A percentile compares a stretch with the other conserved stretches of the same genome.
Conservation (phyloP, 2,329 filamentous ascomycete species). For the Zymoseptoria pseudotritici region DNA sequence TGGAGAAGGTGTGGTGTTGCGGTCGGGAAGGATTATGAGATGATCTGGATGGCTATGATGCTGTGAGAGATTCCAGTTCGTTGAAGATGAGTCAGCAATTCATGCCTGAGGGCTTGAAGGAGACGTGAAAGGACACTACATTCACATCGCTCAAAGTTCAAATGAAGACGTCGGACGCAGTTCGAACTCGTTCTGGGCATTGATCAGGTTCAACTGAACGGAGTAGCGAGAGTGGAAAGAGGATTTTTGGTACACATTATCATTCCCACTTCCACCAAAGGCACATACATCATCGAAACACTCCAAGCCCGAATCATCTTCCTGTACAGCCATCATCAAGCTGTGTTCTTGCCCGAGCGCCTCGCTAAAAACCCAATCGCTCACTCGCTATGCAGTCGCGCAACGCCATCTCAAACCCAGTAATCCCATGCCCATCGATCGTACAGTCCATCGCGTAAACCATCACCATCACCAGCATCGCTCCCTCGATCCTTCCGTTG, state of each 20-base stretch:
- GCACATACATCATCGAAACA: neutral
- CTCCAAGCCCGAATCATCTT: neutral
- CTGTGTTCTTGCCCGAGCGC: conserved; percentile 6
- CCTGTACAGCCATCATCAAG: conserved; percentile 4
- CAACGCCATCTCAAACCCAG: neutral
- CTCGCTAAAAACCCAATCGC: conserved; percentile 7
- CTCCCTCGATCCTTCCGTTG: neutral
- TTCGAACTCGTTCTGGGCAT: no score
- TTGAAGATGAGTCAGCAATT: neutral
- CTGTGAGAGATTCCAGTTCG: neutral
- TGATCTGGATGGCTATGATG: conserved; percentile 7
- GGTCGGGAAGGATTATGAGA: neutral
- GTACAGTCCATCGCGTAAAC: neutral
- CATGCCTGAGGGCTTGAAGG: neutral
- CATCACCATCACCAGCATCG: neutral
- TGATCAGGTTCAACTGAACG: no score
- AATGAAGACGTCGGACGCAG: no score
- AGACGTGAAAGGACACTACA: no score
- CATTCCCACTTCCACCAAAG: neutral
- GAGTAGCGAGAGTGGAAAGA: no score
- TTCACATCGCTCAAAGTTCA: no score
- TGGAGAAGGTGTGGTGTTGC: neutral
- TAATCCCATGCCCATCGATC: neutral
- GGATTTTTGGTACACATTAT: neutral
- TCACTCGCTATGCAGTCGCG: neutral